phyloP scores from a whole-genome alignment of 2,329 filamentous ascomycete species.

The Chaetomiaceae sp. region DNA sequence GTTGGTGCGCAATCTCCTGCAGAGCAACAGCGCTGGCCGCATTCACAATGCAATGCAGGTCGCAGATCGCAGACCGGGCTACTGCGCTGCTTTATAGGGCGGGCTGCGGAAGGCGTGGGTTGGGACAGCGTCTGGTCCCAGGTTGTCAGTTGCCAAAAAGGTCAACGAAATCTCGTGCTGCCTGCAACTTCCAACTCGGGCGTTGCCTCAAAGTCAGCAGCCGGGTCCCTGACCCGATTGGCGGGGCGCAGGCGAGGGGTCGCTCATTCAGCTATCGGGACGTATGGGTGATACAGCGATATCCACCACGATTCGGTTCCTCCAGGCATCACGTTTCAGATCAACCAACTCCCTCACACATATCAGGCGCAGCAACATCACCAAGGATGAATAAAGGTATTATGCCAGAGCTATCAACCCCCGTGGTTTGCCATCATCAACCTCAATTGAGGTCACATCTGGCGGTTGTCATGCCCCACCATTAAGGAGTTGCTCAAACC shows the following conservation, averaged over 20 bases:
- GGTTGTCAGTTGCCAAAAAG: background rate
- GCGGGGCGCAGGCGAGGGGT: background rate
- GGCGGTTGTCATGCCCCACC: too few relatives aligned
- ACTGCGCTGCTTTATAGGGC: constrained; percentile 3
- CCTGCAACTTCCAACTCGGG: constrained; percentile 3
- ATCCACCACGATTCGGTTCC: too few relatives aligned
- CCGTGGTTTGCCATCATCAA: too few relatives aligned
- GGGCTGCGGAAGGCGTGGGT: background rate
- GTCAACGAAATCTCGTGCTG: constrained; percentile 13
- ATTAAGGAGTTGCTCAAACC: too few relatives aligned
- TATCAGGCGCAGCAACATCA: too few relatives aligned
- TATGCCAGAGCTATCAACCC: too few relatives aligned
- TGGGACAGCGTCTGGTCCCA: background rate
- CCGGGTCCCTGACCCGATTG: background rate
- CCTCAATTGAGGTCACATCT: too few relatives aligned
- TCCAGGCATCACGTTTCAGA: too few relatives aligned
- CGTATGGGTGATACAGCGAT: background rate
- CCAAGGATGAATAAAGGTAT: too few relatives aligned
- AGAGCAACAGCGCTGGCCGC: constrained; percentile 18
- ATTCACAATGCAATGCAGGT: constrained; percentile 17
- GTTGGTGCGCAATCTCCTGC: constrained; percentile 20
- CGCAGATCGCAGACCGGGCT: constrained; percentile 6
- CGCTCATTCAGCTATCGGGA: background rate
- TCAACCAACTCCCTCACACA: too few relatives aligned
- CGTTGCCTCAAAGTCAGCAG: background rate